phyloP scores from a whole-genome alignment of 345 rosid genomes.

The Euphorbia tirucalli region DNA sequence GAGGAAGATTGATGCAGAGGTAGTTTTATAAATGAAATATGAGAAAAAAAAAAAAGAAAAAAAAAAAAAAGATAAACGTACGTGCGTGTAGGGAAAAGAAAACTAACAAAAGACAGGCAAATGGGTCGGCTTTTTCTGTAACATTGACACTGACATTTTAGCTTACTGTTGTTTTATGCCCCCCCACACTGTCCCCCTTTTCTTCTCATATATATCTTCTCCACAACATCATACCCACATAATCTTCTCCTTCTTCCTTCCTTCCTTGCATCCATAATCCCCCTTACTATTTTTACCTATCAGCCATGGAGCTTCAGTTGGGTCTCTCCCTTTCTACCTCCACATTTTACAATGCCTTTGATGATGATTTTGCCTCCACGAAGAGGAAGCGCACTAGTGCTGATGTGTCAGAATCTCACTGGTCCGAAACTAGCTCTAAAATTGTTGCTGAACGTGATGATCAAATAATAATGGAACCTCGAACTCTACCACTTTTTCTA shows the following conservation, averaged over 20 bases:
- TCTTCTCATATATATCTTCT: neutral
- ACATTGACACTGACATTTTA: constrained; percentile 21
- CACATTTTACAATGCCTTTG: neutral
- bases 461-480: constrained; percentile 7
- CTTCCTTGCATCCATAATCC: neutral
- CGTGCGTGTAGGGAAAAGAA: too few relatives aligned
- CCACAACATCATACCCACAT: neutral
- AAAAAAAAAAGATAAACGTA: too few relatives aligned
- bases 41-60: neutral
- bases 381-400: constrained; percentile 19
- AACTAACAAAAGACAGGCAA: constrained; percentile 15
- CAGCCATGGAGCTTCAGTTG: constrained; percentile 46
- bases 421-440: too few relatives aligned
- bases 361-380: neutral
- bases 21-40: neutral
- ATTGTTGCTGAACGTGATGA: too few relatives aligned
- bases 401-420: too few relatives aligned
- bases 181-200: constrained; percentile 23
- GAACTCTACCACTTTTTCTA: constrained; percentile 38
- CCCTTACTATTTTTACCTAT: too few relatives aligned
- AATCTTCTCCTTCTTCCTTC: neutral
- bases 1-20: too few relatives aligned
- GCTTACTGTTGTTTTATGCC: constrained; percentile 6
- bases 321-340: constrained; percentile 40
- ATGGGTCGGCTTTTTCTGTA: constrained; percentile 32